Percentiles rank a stretch among this genome's conserved stretches.
phyloP scores from a whole-genome alignment of 441 rosid species.

The Populus trichocarpa region DNA sequence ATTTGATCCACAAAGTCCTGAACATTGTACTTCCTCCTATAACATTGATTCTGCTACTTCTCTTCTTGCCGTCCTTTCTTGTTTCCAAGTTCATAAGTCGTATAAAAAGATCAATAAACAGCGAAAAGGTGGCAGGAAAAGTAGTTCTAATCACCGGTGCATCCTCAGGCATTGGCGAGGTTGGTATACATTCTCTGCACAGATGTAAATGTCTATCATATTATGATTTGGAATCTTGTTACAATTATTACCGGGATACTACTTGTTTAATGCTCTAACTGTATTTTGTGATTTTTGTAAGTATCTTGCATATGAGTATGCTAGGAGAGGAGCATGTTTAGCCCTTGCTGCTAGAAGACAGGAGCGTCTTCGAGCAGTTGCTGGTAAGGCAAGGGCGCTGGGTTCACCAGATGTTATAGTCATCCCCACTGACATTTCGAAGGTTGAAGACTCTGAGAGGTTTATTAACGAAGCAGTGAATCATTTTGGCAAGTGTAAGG shows the following conservation, averaged over 20 bases:
- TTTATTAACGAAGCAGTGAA: slow-evolving; percentile 31
- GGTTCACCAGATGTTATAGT: slow-evolving; percentile 46
- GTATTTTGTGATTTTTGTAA: slow-evolving; percentile 5
- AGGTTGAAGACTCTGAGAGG: slow-evolving; percentile 40
- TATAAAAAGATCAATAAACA: neutral
- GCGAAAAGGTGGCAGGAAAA: slow-evolving; percentile 25
- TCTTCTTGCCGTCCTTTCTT: neutral
- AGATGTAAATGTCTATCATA: neutral
- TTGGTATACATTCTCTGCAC: neutral
- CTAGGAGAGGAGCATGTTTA: slow-evolving; percentile 53
- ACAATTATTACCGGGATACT: neutral
- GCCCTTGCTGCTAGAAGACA: slow-evolving; percentile 47
- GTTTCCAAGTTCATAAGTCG: neutral
- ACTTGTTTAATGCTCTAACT: neutral
- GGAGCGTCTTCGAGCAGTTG: slow-evolving; percentile 41
- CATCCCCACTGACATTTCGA: slow-evolving; percentile 44
- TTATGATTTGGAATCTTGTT: neutral
- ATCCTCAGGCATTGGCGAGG: slow-evolving; percentile 41
- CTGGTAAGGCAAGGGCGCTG: slow-evolving; percentile 22
- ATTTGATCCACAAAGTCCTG: slow-evolving; percentile 1
- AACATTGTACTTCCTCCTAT: neutral
- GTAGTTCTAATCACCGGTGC: slow-evolving; percentile 35
- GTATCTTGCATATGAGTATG: slow-evolving; percentile 64
- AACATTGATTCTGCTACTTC: neutral
- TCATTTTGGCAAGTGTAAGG: slow-evolving; percentile 44